A percentile compares a stretch with the other conserved stretches of the same genome.
Evolutionary conservation across 2,329 filamentous ascomycete species (phyloP).

Genomic region (Fusarium sp.): DNA sequence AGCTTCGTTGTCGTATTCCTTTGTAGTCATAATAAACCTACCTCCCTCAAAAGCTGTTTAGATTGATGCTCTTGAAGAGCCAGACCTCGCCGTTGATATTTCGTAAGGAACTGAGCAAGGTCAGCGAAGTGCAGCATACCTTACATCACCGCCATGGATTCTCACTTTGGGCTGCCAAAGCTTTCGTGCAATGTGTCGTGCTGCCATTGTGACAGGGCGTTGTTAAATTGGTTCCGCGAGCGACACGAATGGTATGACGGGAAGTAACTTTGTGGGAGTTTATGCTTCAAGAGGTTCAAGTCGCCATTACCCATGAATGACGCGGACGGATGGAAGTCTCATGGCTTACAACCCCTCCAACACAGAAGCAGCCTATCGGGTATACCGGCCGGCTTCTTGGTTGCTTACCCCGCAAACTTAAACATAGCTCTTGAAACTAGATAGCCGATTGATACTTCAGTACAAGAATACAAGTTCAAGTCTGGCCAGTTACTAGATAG

Average conservation of each 20-base stretch:
- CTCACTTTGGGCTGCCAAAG: not conserved
- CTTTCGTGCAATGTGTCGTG: not conserved
- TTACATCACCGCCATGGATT: fast-evolving
- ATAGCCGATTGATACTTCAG: too few species aligned
- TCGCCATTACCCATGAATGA: not conserved
- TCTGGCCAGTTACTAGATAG: too few species aligned
- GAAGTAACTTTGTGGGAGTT: fast-evolving
- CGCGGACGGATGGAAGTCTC: not conserved
- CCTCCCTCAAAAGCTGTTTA: not conserved
- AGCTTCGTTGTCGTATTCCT: fast-evolving
- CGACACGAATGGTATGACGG: not conserved
- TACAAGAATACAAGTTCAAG: too few species aligned
- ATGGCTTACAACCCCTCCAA: not conserved
- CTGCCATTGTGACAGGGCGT: not conserved
- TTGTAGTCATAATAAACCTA: not conserved
- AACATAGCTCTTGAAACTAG: not conserved
- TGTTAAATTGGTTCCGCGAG: not conserved
- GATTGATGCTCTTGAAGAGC: not conserved
- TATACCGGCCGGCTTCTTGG: not conserved
- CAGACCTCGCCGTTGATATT: not conserved
- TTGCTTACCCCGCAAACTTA: not conserved
- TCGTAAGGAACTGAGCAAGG: not conserved
- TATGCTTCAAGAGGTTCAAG: not conserved
- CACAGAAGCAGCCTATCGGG: not conserved
- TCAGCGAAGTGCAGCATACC: not conserved